Evolutionary conservation across 768 basidiomycete genomes (phyloP).

Genomic region (Coprinopsis sp.): DNA sequence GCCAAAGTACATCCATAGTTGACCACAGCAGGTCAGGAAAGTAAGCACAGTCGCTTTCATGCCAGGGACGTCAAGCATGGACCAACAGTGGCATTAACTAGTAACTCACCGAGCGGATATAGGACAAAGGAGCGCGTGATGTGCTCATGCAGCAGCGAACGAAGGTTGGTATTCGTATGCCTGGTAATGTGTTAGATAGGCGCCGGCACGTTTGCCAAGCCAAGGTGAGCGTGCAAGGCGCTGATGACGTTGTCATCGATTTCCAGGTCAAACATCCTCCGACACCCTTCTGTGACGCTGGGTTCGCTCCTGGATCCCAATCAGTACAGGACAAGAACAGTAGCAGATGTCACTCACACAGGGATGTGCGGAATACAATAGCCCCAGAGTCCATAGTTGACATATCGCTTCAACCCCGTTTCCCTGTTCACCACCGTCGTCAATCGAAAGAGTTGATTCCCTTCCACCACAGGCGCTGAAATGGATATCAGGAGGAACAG

Average conservation of each 20-base stretch:
- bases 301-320: constrained; percentile 7
- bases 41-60: constrained; percentile 9
- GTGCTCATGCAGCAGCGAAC: constrained; percentile 2
- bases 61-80: neutral
- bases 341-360: constrained; percentile 6
- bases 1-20: constrained; percentile 2
- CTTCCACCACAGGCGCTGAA: constrained; percentile 14
- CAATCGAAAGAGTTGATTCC: constrained; percentile 14
- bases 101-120: constrained; percentile 14
- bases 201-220: neutral
- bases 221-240: constrained; percentile 12
- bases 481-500: constrained; percentile 17
- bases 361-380: constrained; percentile 14
- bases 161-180: neutral
- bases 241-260: constrained; percentile 11
- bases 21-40: constrained; percentile 7
- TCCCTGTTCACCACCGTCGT: constrained; percentile 1
- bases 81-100: neutral
- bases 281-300: constrained; percentile 13
- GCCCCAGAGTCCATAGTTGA: constrained; percentile 19
- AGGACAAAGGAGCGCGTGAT: constrained; percentile 14
- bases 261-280: constrained; percentile 13
- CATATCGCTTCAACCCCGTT: constrained; percentile 12
- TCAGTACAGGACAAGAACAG: neutral
- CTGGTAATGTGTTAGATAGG: no score